Conservation (phyloP, 2,329 filamentous ascomycete genomes). For the Periconia digitata region DNA sequence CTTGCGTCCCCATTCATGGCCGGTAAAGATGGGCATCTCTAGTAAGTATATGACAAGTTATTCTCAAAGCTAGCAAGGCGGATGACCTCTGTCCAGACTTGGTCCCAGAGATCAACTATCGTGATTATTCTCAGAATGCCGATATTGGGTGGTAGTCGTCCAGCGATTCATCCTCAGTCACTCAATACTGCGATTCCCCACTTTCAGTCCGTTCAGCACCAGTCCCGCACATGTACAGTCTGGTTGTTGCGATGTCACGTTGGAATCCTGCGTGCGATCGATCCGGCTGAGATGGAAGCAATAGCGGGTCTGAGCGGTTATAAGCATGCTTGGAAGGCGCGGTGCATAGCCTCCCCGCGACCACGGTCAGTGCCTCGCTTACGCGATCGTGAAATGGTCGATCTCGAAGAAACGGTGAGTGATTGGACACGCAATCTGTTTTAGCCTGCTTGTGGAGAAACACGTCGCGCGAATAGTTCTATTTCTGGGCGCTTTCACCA, state of each 20-base stretch:
- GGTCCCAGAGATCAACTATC: background rate
- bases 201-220: too few relatives aligned
- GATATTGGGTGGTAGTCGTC: background rate
- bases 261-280: background rate
- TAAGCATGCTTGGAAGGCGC: background rate
- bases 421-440: background rate
- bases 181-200: too few relatives aligned
- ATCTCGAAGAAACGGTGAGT: background rate
- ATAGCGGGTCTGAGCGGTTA: background rate
- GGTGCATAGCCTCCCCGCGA: conserved; percentile 1
- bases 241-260: too few relatives aligned
- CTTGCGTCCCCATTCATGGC: conserved; percentile 21
- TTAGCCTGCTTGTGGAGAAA: background rate
- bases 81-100: background rate
- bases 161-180: background rate
- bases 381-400: background rate
- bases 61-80: too few relatives aligned
- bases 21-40: conserved; percentile 12
- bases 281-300: background rate
- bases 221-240: too few relatives aligned
- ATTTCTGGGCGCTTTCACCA: background rate
- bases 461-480: background rate
- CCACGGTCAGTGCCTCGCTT: background rate
- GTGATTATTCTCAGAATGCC: background rate
- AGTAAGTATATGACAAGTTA: too few relatives aligned